phyloP scores from a whole-genome alignment of 2,329 filamentous ascomycete genomes.

The Ilyonectria mors-panacis region DNA sequence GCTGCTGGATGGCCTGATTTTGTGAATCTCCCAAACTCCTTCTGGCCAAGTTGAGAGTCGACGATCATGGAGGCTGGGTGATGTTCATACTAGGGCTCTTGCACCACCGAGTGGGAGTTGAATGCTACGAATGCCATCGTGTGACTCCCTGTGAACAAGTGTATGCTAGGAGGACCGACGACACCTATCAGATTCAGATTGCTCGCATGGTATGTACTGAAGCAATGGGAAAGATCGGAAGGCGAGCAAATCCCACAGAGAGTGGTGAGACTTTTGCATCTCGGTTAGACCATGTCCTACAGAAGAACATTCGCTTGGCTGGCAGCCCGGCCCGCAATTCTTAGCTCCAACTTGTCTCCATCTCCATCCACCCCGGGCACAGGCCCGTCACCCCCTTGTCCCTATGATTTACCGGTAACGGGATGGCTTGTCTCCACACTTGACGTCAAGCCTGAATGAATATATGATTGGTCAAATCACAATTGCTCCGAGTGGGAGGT shows the following conservation, averaged over 20 bases:
- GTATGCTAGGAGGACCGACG: not conserved
- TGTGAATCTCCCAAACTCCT: not conserved
- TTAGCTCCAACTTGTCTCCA: not conserved
- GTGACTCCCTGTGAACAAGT: not conserved
- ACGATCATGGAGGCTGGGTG: not conserved
- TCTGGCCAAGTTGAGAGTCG: not conserved
- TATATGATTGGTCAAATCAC: not conserved
- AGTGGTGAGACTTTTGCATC: not conserved
- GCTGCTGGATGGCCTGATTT: constrained; percentile 15
- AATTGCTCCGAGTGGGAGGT: not conserved
- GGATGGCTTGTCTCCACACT: constrained; percentile 14
- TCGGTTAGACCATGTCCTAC: constrained; percentile 9
- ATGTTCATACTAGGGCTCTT: not conserved
- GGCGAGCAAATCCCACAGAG: not conserved
- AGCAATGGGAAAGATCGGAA: not conserved
- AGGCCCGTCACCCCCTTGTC: constrained; percentile 6
- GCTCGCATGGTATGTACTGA: not conserved
- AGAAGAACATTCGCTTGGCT: not conserved
- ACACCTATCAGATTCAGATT: not conserved
- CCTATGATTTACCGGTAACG: constrained; percentile 7
- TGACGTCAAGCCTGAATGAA: constrained; percentile 7
- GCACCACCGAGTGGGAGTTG: not conserved
- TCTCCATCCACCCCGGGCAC: constrained; percentile 8
- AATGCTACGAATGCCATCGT: not conserved
- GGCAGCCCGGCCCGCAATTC: not conserved